Percentiles rank a stretch among this genome's conserved stretches.
These are phyloP conservation scores for Puya raimondii DNA, from an alignment of 176 grass and related monocot species.

Conservation along the genomic window DNA sequence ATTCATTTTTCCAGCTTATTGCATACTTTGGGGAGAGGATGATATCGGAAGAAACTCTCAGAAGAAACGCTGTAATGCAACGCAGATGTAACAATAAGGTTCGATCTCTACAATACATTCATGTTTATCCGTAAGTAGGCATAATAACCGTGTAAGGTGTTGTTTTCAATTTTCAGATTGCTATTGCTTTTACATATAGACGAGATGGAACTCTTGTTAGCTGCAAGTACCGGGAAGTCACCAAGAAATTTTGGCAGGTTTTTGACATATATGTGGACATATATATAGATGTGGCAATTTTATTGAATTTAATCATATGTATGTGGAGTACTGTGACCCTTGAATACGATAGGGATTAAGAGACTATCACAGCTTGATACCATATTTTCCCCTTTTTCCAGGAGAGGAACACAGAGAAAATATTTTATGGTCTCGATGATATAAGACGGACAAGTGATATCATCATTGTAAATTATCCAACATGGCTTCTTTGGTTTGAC, in stretches of 20 bases:
- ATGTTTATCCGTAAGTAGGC: constrained; percentile 6
- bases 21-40: constrained; percentile 61
- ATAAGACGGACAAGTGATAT: constrained; percentile 57
- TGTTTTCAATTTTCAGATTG: constrained; percentile 41
- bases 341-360: constrained; percentile 4
- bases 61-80: constrained; percentile 61
- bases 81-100: constrained; percentile 40
- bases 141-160: constrained; percentile 7
- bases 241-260: constrained; percentile 86
- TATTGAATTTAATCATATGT: not conserved
- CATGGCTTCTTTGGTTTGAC: constrained; percentile 2
- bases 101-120: constrained; percentile 13
- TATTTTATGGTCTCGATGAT: constrained; percentile 96
- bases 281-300: not conserved
- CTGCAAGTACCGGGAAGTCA: constrained; percentile 74
- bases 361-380: constrained; percentile 17
- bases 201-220: constrained; percentile 55
- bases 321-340: constrained; percentile 1
- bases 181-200: constrained; percentile 82
- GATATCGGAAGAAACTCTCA: constrained; percentile 72
- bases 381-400: constrained; percentile 31
- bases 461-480: constrained; percentile 75
- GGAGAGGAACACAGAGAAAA: constrained; percentile 66
- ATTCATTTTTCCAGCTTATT: constrained; percentile 55
- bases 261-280: constrained; percentile 2